Conservation (phyloP, 768 basidiomycete species). For the Clavaria fumosa region DNA sequence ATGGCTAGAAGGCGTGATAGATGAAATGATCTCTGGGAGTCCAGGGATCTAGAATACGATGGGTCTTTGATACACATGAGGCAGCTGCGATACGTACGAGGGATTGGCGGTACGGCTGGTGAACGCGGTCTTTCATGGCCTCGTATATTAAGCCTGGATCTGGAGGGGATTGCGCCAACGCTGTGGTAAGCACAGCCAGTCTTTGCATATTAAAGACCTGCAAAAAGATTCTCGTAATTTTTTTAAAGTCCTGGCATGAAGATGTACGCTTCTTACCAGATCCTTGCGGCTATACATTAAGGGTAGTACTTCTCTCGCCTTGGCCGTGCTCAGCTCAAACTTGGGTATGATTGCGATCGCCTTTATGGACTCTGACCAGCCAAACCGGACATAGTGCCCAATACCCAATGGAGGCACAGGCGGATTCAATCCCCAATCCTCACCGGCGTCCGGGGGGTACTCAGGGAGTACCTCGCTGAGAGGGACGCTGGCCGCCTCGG, state of each 20-base stretch:
- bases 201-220: conserved; percentile 98
- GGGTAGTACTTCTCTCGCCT: conserved; percentile 83
- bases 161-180: conserved; percentile 78
- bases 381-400: conserved; percentile 85
- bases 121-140: conserved; percentile 96
- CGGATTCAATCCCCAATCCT: conserved; percentile 80
- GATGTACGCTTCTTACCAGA: conserved; percentile 37
- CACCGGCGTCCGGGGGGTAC: conserved; percentile 84
- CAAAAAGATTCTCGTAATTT: neutral
- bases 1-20: conserved; percentile 77
- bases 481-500: conserved; percentile 76
- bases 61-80: neutral
- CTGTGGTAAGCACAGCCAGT: conserved; percentile 89
- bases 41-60: conserved; percentile 66
- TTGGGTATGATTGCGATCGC: conserved; percentile 90
- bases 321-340: conserved; percentile 94
- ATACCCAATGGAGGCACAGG: conserved; percentile 82
- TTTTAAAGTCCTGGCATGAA: neutral
- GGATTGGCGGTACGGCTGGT: conserved; percentile 87
- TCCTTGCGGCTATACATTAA: conserved; percentile 75
- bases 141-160: conserved; percentile 96
- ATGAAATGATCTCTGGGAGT: conserved; percentile 79
- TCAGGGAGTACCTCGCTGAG: conserved; percentile 93
- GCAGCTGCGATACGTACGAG: conserved; percentile 37
- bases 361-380: conserved; percentile 71